phyloP scores from a whole-genome alignment of 2,329 filamentous ascomycete genomes.

The Akanthomyces uredinophilus region DNA sequence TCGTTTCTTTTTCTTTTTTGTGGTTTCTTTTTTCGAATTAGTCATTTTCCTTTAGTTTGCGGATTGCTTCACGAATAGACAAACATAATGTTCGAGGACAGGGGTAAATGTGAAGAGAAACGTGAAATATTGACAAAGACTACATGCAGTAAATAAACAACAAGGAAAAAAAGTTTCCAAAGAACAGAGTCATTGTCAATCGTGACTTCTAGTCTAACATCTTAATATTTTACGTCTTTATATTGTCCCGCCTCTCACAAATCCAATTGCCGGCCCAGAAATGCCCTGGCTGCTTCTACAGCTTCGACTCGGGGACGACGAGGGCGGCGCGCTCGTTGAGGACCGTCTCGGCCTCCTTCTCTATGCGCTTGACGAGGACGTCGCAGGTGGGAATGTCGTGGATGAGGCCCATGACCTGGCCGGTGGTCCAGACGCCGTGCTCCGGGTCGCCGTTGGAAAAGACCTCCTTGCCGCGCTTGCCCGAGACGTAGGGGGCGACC shows the following conservation, averaged over 20 bases:
- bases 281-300: slow-evolving; percentile 34
- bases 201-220: neutral
- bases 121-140: neutral
- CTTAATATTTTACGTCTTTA: neutral
- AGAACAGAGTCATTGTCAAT: neutral
- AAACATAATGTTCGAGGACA: no score
- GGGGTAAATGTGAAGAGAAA: no score
- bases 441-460: slow-evolving; percentile 90
- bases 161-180: neutral
- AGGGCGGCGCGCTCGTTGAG: slow-evolving; percentile 56
- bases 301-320: slow-evolving; percentile 52
- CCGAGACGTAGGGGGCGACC: slow-evolving; percentile 80
- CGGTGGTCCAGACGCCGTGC: slow-evolving; percentile 93
- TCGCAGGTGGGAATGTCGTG: slow-evolving; percentile 76
- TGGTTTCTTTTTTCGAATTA: no score
- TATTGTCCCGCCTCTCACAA: neutral
- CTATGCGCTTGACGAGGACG: slow-evolving; percentile 64
- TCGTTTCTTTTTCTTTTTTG: no score
- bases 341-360: slow-evolving; percentile 67
- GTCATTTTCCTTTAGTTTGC: no score
- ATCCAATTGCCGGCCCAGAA: neutral
- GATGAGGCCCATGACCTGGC: slow-evolving; percentile 87
- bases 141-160: neutral
- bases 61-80: no score
- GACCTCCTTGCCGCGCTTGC: slow-evolving; percentile 84